Conservation (phyloP, 164 flowering plant species). For the Platanus orientalis region DNA sequence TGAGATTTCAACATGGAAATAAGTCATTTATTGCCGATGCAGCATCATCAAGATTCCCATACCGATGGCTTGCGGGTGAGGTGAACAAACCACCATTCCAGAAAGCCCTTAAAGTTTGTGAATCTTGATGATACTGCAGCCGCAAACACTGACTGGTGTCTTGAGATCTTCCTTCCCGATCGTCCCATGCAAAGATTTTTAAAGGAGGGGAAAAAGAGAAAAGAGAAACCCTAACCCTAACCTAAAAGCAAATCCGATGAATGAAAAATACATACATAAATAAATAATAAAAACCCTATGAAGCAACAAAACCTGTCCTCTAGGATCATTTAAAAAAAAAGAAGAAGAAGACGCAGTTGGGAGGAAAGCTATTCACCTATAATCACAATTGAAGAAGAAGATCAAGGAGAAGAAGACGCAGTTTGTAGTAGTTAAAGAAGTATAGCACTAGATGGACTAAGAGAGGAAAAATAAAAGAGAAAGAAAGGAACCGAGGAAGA, state of each 20-base stretch:
- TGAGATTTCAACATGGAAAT: too few species aligned
- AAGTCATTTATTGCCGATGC: constrained; percentile 39
- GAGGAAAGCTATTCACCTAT: background rate
- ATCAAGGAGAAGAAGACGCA: background rate
- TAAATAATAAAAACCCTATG: background rate
- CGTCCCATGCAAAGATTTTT: background rate
- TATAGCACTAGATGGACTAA: background rate
- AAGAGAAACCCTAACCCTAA: constrained; percentile 3
- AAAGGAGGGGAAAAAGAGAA: background rate
- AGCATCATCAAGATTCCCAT: constrained; percentile 57
- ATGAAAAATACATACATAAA: background rate
- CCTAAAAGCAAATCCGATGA: background rate
- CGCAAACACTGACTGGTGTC: constrained; percentile 24
- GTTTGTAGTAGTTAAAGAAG: too few species aligned
- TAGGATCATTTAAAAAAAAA: background rate
- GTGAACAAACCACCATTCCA: background rate
- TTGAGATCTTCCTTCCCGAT: background rate
- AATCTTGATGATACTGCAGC: constrained; percentile 43
- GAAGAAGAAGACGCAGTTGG: background rate
- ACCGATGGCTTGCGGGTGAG: background rate
- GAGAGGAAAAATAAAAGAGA: background rate
- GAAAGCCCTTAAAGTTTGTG: constrained; percentile 15
- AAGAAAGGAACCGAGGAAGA: background rate
- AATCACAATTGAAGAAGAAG: background rate
- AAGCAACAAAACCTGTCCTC: background rate